Conservation (phyloP, 768 basidiomycete genomes). For the Scleroderma citrinum region DNA sequence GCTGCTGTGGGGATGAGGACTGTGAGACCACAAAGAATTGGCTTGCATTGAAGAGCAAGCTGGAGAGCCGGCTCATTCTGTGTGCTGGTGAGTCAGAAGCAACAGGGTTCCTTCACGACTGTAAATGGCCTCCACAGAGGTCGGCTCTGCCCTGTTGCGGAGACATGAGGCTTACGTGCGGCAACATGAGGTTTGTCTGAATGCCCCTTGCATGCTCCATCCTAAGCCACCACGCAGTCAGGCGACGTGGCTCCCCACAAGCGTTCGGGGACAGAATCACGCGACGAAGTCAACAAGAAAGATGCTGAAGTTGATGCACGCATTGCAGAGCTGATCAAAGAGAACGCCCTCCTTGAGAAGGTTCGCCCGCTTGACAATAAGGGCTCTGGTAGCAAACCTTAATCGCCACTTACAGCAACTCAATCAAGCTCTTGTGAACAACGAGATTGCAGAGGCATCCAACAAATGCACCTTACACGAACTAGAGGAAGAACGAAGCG, state of each 20-base stretch:
- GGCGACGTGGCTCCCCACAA: constrained; percentile 10
- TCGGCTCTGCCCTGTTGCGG: constrained; percentile 83
- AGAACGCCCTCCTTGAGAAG: constrained; percentile 56
- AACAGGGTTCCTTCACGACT: background rate
- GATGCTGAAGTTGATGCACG: constrained; percentile 27
- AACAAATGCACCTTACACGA: constrained; percentile 70
- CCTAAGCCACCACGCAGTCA: constrained; percentile 15
- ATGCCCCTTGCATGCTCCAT: constrained; percentile 4
- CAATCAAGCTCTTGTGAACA: constrained; percentile 73
- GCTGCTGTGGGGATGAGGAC: constrained; percentile 62
- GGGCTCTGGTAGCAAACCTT: background rate
- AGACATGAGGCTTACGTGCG: constrained; percentile 84
- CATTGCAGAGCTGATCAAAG: constrained; percentile 38
- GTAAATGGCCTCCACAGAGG: constrained; percentile 45
- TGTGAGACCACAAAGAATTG: constrained; percentile 64
- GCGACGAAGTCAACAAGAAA: constrained; percentile 6
- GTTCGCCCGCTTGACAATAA: constrained; percentile 3
- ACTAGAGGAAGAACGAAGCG: constrained; percentile 64
- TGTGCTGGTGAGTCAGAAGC: constrained; percentile 67
- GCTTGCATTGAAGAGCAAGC: constrained; percentile 55
- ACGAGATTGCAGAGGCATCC: constrained; percentile 74
- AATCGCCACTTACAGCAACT: constrained; percentile 47
- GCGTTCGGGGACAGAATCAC: constrained; percentile 8
- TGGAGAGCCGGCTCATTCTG: constrained; percentile 74
- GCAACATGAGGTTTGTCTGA: constrained; percentile 51